A percentile compares a stretch with the other conserved stretches of the same genome.
Evolutionary conservation across 139 green algal species (phyloP).

Genomic region (Zygnema cylindricum): DNA sequence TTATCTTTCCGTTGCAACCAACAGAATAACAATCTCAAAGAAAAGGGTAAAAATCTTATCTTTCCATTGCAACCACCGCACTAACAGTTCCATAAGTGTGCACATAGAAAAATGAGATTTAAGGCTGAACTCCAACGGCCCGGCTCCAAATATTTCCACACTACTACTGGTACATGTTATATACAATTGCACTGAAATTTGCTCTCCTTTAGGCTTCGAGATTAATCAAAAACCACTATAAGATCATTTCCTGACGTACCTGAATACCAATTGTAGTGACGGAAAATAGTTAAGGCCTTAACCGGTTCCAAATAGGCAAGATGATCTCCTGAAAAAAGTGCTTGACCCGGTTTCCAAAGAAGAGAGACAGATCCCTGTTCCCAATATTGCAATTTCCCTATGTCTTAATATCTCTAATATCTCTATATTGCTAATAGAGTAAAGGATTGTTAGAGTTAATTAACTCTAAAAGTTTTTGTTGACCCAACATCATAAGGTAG

Average conservation of each 20-base stretch:
- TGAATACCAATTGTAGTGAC: slow-evolving; percentile 16
- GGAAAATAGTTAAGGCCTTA: slow-evolving; percentile 14
- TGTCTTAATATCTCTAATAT: not conserved
- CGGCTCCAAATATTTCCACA: not conserved
- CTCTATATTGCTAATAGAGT: not conserved
- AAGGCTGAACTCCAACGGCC: not conserved
- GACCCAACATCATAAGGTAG: not conserved
- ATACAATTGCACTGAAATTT: not conserved
- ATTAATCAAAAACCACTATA: no score
- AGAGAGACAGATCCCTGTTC: slow-evolving; percentile 31
- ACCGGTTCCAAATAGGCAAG: slow-evolving; percentile 29
- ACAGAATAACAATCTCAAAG: not conserved
- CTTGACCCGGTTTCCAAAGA: slow-evolving; percentile 24
- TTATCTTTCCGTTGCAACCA: not conserved
- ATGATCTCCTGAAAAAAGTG: slow-evolving; percentile 52
- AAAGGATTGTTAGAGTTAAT: not conserved
- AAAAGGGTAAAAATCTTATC: not conserved
- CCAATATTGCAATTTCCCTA: not conserved
- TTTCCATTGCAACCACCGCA: not conserved
- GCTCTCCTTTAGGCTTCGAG: no score
- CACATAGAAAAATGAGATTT: not conserved
- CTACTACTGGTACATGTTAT: not conserved
- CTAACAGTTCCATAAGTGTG: not conserved
- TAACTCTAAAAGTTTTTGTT: not conserved
- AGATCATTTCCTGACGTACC: no score